A percentile compares a stretch with the other conserved stretches of the same genome.
These are phyloP conservation scores for Fusarium foetens DNA, from an alignment of 2,329 filamentous ascomycete species.

Conservation along the genomic window DNA sequence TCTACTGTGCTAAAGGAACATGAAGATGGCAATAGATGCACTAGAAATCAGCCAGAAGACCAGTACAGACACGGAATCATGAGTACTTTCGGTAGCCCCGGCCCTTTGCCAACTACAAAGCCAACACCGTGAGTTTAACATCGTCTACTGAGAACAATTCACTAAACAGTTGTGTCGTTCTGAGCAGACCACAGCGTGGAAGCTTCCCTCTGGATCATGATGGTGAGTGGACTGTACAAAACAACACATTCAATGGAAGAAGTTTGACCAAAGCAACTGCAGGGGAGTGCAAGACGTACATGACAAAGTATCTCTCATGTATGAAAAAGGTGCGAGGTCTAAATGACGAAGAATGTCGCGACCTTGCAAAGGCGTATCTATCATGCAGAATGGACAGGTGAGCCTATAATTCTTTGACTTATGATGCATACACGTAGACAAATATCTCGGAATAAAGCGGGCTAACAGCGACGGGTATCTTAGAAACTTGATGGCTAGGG, in stretches of 20 bases:
- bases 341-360: slow-evolving; percentile 87
- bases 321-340: slow-evolving; percentile 85
- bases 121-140: slow-evolving; percentile 70
- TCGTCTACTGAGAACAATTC: background rate
- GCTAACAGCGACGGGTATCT: slow-evolving; percentile 24
- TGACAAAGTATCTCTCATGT: slow-evolving; percentile 85
- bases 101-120: slow-evolving; percentile 71
- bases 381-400: slow-evolving; percentile 95
- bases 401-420: slow-evolving; percentile 44
- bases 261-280: slow-evolving; percentile 16
- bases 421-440: slow-evolving; percentile 21
- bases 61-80: slow-evolving; percentile 49
- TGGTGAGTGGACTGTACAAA: slow-evolving; percentile 53
- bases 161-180: slow-evolving; percentile 18
- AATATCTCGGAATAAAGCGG: slow-evolving; percentile 28
- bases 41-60: slow-evolving; percentile 18
- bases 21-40: slow-evolving; percentile 15
- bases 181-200: slow-evolving; percentile 80
- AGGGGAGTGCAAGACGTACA: slow-evolving; percentile 95
- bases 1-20: slow-evolving; percentile 12
- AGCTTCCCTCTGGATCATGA: slow-evolving; percentile 95
- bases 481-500: slow-evolving; percentile 94
- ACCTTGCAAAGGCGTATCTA: slow-evolving; percentile 88
- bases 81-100: slow-evolving; percentile 76
- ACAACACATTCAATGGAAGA: background rate